Evolutionary conservation across 148 eudicot genomes (phyloP), one percentile per base, ranked within the genome.

Genomic region (Mesembryanthemum crystallinum): DNA sequence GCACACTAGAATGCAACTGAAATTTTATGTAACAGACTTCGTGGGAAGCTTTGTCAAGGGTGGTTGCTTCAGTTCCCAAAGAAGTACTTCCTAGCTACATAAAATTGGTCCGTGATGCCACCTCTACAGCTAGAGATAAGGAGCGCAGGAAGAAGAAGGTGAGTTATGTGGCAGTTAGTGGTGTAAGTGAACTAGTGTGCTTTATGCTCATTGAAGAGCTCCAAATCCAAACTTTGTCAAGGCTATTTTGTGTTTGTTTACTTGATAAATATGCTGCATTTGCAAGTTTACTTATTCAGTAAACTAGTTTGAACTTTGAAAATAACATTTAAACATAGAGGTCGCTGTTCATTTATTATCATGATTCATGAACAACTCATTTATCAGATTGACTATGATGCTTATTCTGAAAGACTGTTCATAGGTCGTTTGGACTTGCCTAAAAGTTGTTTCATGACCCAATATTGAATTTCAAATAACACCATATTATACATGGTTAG

Each of bases 101-200:
- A 72, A 95, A 95, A 74, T 80, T 95, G 73, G 97, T 95, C 33
- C 96, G 98, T 33, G 98, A 95, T 90, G 94, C 98, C 64, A 92
- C 92, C 60, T 95, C 98, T 42, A 90, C 98, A 71, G 88, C 97
- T 43, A 83, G 97, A 85, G 98, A 95, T 69, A 95, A 87, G 78
- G 96, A 95, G 71, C 96, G 98, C 32, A 83, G 98, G 78, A 95
- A 86, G 88, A 92, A 84, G 86, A 95, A 89, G 89, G 97, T 86
- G 62, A 60, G 71, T 64, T 76, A 24, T 25, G 71, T 45, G 55
- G 55, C 27, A 6, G 27, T 57, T 72, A 18, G 5, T 9, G 51
- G 24, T 68, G 55, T 55, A 64, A 51, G 8, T 59, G n/a, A 64
- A 51, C 21, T 29, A 17, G 35, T 72, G 0, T 71, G 27, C 61